Evolutionary conservation across 225 moss, liverwort and hornwort species (phyloP).

Genomic region (Marchantia paleacea): DNA sequence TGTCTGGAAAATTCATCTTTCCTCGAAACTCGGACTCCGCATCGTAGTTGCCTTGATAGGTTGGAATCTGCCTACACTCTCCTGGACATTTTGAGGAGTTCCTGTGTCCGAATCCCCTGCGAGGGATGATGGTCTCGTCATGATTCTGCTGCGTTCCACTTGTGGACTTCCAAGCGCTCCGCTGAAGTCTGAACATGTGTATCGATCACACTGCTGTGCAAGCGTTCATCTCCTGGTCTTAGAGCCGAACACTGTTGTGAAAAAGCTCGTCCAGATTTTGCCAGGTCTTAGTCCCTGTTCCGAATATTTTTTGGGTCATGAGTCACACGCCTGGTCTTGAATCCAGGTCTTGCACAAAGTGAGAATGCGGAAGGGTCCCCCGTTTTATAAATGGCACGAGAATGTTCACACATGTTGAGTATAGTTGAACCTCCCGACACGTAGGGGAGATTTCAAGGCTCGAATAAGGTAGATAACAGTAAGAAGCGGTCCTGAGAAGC

Average conservation of each 20-base stretch:
- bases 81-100: not conserved
- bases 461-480: not conserved
- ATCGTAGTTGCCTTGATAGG: not conserved
- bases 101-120: not conserved
- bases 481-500: not conserved
- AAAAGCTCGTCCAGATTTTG: not conserved
- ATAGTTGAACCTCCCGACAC: not conserved
- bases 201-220: not conserved
- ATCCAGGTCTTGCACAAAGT: constrained; percentile 4
- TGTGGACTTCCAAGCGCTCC: not conserved
- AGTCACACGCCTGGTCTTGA: not conserved
- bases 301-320: not conserved
- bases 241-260: not conserved
- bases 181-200: constrained; percentile 12
- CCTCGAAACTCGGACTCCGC: not conserved
- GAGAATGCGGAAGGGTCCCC: not conserved
- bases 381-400: not conserved
- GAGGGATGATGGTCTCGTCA: not conserved
- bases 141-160: not conserved
- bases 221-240: not conserved
- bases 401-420: not conserved
- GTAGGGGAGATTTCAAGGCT: not conserved
- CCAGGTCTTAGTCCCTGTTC: not conserved
- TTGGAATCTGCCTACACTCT: not conserved
- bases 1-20: not conserved